These are phyloP conservation scores for Rhododendron kiyosumense DNA, from an alignment of 148 eudicot genomes.

Conservation along the genomic window DNA sequence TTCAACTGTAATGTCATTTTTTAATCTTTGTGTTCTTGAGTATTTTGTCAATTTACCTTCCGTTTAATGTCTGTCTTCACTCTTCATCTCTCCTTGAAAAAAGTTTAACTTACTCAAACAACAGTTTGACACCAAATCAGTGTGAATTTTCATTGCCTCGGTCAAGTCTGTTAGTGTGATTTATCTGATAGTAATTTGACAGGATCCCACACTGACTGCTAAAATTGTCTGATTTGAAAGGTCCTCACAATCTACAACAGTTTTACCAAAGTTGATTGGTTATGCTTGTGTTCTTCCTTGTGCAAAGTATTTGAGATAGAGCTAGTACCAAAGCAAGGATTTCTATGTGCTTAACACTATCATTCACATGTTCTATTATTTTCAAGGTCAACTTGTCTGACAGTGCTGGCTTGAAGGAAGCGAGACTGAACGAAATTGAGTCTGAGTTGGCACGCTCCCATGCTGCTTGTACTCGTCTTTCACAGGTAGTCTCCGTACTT, in stretches of 20 bases:
- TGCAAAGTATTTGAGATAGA: background rate
- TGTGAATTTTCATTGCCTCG: background rate
- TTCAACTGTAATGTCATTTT: background rate
- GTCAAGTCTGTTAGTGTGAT: background rate
- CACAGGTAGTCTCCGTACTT: constrained; percentile 35
- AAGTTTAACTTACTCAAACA: background rate
- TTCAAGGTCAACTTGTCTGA: constrained; percentile 60
- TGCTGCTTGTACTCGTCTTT: constrained; percentile 48
- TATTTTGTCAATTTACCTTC: background rate
- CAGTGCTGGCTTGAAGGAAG: constrained; percentile 62
- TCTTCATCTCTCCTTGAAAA: background rate
- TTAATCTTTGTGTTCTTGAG: background rate
- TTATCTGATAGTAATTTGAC: constrained; percentile 2
- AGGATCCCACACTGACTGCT: background rate
- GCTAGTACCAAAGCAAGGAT: background rate
- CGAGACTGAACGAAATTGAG: constrained; percentile 63
- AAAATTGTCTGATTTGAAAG: background rate
- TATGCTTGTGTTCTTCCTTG: background rate
- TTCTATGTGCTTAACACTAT: background rate
- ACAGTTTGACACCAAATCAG: background rate
- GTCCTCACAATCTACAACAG: background rate
- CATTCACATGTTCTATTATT: background rate
- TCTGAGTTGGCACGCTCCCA: constrained; percentile 61
- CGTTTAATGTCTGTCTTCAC: background rate
- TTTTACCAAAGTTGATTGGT: constrained; percentile 1